These are phyloP conservation scores for Arachis monticola DNA, from an alignment of 331 rosid species.

Conservation along the genomic window DNA sequence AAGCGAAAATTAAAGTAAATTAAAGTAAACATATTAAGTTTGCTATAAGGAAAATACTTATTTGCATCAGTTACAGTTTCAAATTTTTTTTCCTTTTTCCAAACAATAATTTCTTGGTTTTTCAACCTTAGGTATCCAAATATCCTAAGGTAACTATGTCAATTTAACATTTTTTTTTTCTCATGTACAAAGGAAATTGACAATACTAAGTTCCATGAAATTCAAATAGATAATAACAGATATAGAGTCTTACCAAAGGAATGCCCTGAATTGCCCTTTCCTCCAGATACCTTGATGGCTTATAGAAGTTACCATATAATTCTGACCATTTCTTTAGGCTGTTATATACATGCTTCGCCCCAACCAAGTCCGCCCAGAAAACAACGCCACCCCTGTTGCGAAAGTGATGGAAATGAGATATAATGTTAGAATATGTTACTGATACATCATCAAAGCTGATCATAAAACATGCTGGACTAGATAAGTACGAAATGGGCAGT, in stretches of 20 bases:
- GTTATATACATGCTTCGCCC: slow-evolving; percentile 71
- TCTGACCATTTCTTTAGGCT: slow-evolving; percentile 86
- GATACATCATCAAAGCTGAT: neutral
- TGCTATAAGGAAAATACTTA: no score
- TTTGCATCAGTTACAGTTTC: neutral
- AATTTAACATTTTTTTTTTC: neutral
- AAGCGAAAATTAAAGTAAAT: no score
- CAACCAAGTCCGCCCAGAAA: slow-evolving; percentile 89
- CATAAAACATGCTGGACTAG: neutral
- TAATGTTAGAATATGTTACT: neutral
- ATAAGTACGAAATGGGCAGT: no score
- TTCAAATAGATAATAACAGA: slow-evolving; percentile 17
- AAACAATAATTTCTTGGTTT: neutral
- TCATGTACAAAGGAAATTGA: slow-evolving; percentile 9
- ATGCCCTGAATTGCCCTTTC: slow-evolving; percentile 82
- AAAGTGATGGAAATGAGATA: slow-evolving; percentile 27
- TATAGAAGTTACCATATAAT: slow-evolving; percentile 74
- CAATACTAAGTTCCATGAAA: slow-evolving; percentile 11
- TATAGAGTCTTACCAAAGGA: slow-evolving; percentile 67
- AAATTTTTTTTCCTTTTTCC: neutral
- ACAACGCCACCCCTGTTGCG: slow-evolving; percentile 90
- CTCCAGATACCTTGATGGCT: slow-evolving; percentile 88
- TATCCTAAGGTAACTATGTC: neutral
- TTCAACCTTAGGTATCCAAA: slow-evolving; percentile 3
- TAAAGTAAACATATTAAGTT: no score